These are phyloP conservation scores for Phytophthora chlamydospora DNA, from an alignment of 352 stramenopile species.

Conservation along the genomic window DNA sequence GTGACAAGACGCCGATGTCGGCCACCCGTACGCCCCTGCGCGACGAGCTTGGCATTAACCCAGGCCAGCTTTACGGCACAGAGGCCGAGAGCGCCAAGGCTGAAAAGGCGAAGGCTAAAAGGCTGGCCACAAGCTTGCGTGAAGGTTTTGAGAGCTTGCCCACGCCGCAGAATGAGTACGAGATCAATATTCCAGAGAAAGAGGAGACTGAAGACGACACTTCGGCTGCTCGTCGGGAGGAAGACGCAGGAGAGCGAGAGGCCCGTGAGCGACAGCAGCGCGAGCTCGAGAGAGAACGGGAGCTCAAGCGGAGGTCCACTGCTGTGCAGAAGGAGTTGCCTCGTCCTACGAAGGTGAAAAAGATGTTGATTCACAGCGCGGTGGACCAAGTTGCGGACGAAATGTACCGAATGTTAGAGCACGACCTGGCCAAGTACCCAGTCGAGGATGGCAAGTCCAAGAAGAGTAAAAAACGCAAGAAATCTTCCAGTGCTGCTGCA, in stretches of 20 bases:
- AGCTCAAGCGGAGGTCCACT: constrained; percentile 67
- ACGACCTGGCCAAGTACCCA: constrained; percentile 66
- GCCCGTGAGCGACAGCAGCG: constrained; percentile 55
- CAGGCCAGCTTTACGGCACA: constrained; percentile 61
- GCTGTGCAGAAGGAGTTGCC: constrained; percentile 77
- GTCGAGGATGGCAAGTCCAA: constrained; percentile 37
- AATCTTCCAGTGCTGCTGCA: constrained; percentile 31
- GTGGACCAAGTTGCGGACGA: constrained; percentile 55
- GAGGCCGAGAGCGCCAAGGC: constrained; percentile 47
- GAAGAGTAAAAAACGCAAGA: constrained; percentile 76
- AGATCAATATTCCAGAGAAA: constrained; percentile 74
- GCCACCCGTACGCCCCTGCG: constrained; percentile 74
- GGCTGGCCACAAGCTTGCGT: constrained; percentile 60
- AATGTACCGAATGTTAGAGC: constrained; percentile 69
- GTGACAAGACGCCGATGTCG: constrained; percentile 53
- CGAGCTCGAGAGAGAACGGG: constrained; percentile 54
- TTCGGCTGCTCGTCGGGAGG: constrained; percentile 35
- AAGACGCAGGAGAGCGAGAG: constrained; percentile 89
- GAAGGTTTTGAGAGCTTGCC: constrained; percentile 79
- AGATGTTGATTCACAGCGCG: constrained; percentile 51
- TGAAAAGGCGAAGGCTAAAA: constrained; percentile 72
- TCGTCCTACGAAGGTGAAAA: constrained; percentile 67
- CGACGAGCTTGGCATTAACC: constrained; percentile 91
- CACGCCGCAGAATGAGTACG: constrained; percentile 83
- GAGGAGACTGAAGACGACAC: constrained; percentile 50